phyloP scores from a whole-genome alignment of 2,329 filamentous ascomycete species.

The Aspergillus unguis region DNA sequence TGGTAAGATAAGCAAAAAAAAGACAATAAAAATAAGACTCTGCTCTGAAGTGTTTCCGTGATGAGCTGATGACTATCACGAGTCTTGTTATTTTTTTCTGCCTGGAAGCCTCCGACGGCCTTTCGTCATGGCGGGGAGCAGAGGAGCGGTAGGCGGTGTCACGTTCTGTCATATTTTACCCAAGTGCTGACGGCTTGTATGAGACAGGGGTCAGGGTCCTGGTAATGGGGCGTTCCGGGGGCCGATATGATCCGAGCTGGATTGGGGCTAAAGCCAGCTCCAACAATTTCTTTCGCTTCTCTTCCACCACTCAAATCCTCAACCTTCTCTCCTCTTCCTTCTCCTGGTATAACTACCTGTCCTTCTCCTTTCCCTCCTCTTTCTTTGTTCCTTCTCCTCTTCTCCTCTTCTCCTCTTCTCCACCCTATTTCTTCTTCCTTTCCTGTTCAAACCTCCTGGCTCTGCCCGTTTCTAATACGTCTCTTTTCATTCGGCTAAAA shows the following conservation, averaged over 20 bases:
- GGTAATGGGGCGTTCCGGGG: conserved; percentile 3
- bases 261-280: neutral
- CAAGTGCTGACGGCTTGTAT: neutral
- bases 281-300: conserved; percentile 7
- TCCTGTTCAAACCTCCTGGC: neutral
- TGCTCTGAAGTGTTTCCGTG: too few species aligned
- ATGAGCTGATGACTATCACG: neutral
- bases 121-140: conserved; percentile 28
- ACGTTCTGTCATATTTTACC: conserved; percentile 7
- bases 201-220: neutral
- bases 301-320: conserved; percentile 7
- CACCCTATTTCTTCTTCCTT: neutral
- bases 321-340: conserved; percentile 6
- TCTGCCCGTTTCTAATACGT: neutral
- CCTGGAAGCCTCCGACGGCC: conserved; percentile 19
- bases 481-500: conserved; percentile 1
- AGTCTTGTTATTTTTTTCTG: conserved; percentile 21
- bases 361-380: conserved; percentile 1
- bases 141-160: neutral
- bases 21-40: neutral
- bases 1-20: neutral
- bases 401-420: neutral
- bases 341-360: conserved; percentile 4
- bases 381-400: neutral
- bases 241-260: conserved; percentile 7